Evolutionary conservation across 2,329 filamentous ascomycete species (phyloP).

Genomic region (Epichloe festucae): DNA sequence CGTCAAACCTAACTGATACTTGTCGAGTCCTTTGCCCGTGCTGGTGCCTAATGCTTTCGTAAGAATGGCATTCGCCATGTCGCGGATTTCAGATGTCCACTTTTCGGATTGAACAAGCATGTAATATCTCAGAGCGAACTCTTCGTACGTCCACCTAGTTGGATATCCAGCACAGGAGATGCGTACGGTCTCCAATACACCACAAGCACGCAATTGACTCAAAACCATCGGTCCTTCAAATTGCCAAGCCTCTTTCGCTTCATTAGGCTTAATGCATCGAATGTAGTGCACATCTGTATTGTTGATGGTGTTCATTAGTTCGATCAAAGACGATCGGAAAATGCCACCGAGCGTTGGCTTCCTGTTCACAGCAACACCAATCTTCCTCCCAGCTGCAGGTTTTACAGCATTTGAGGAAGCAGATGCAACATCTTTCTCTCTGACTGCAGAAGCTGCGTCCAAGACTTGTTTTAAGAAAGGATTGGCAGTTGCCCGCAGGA

Average conservation of each 20-base stretch:
- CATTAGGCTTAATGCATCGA: slow-evolving; percentile 97
- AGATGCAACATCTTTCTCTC: slow-evolving; percentile 72
- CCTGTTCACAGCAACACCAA: slow-evolving; percentile 82
- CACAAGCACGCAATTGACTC: slow-evolving; percentile 90
- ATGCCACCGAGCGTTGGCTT: slow-evolving; percentile 97
- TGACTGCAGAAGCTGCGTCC: slow-evolving; percentile 70
- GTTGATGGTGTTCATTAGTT: slow-evolving; percentile 96
- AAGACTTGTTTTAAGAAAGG: slow-evolving; percentile 74
- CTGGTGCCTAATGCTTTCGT: slow-evolving; percentile 74
- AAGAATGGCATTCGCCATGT: slow-evolving; percentile 89
- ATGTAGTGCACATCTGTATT: slow-evolving; percentile 98
- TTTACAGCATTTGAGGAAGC: slow-evolving; percentile 60
- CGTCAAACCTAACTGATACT: slow-evolving; percentile 92
- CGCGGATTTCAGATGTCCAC: slow-evolving; percentile 87
- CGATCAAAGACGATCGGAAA: slow-evolving; percentile 95
- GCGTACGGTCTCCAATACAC: slow-evolving; percentile 94
- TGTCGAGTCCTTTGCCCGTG: slow-evolving; percentile 65
- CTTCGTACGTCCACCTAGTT: slow-evolving; percentile 96
- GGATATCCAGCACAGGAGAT: slow-evolving; percentile 97
- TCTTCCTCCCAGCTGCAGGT: slow-evolving; percentile 68
- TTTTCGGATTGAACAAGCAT: slow-evolving; percentile 83
- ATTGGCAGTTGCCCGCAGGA: slow-evolving; percentile 75
- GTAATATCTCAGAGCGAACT: slow-evolving; percentile 95
- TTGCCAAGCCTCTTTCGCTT: slow-evolving; percentile 92
- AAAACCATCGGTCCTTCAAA: slow-evolving; percentile 99